Conservation (phyloP, 805 yeast species). For the Yamadazyma laniorum region DNA sequence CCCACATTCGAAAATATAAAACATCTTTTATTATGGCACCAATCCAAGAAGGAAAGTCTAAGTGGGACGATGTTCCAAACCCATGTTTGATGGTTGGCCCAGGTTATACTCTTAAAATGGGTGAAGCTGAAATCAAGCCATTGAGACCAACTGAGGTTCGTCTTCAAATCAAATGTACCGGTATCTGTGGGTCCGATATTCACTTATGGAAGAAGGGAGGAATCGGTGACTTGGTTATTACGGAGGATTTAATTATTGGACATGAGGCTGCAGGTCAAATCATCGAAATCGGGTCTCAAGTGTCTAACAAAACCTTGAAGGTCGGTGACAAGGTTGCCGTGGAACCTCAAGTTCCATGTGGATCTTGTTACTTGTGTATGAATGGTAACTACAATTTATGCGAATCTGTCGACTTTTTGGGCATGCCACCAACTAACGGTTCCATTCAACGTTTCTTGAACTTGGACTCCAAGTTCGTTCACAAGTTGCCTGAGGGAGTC, state of each 20-base stretch:
- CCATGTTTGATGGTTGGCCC: constrained; percentile 18
- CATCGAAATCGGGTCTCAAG: constrained; percentile 49
- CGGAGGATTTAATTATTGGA: constrained; percentile 39
- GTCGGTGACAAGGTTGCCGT: constrained; percentile 51
- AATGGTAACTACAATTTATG: constrained; percentile 25
- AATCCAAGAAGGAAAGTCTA: constrained; percentile 13
- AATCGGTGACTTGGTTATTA: constrained; percentile 31
- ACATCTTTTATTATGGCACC: constrained; percentile 15
- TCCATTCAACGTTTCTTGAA: constrained; percentile 19
- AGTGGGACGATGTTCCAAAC: constrained; percentile 18
- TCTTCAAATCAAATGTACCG: constrained; percentile 22
- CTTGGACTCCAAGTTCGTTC: constrained; percentile 17
- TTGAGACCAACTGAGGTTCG: constrained; percentile 19
- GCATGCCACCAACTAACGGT: constrained; percentile 19
- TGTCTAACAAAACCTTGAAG: constrained; percentile 33
- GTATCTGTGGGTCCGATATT: constrained; percentile 25
- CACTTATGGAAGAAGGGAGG: constrained; percentile 24
- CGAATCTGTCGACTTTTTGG: constrained; percentile 17
- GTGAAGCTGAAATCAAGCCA: constrained; percentile 15
- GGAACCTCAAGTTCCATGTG: constrained; percentile 58
- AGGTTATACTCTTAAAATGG: constrained; percentile 12
- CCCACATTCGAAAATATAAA: background rate
- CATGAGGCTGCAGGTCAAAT: constrained; percentile 50
- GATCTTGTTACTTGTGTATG: constrained; percentile 24
- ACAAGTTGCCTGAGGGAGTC: constrained; percentile 23